Evolutionary conservation across 257 asterid genomes (phyloP).

Genomic region (Mentha longifolia): DNA sequence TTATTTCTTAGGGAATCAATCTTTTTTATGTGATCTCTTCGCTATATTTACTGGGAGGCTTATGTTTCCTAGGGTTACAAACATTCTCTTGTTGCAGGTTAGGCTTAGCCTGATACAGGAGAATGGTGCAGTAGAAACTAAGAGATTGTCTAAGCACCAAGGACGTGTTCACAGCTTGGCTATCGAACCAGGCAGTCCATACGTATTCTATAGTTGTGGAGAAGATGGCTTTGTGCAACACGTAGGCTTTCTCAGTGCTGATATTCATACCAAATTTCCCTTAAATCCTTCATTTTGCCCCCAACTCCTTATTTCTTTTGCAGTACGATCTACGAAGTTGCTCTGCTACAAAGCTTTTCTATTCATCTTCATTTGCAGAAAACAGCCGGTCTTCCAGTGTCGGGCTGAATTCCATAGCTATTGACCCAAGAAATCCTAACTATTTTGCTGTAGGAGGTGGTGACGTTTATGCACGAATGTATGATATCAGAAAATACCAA

Average conservation of each 20-base stretch:
- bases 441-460: slow-evolving; percentile 75
- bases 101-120: slow-evolving; percentile 67
- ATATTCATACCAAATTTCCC: slow-evolving; percentile 4
- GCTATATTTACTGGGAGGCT: neutral
- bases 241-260: slow-evolving; percentile 48
- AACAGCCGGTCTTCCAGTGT: slow-evolving; percentile 43
- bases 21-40: too few relatives aligned
- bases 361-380: slow-evolving; percentile 52
- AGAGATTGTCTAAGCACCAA: slow-evolving; percentile 65
- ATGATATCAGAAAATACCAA: slow-evolving; percentile 66
- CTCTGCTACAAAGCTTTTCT: slow-evolving; percentile 67
- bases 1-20: too few relatives aligned
- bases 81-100: slow-evolving; percentile 52
- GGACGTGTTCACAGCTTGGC: slow-evolving; percentile 87
- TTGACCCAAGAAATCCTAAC: slow-evolving; percentile 83
- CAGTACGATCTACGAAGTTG: slow-evolving; percentile 81
- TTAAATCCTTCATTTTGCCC: slow-evolving; percentile 16
- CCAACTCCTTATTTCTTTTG: slow-evolving; percentile 40
- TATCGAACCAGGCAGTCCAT: slow-evolving; percentile 82
- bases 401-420: slow-evolving; percentile 63
- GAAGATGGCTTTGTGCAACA: slow-evolving; percentile 84
- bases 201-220: slow-evolving; percentile 78
- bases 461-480: slow-evolving; percentile 73
- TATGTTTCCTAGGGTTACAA: slow-evolving; percentile 11
- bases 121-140: slow-evolving; percentile 67